phyloP scores from a whole-genome alignment of 2,329 filamentous ascomycete genomes.

The Fusarium keratoplasticum region DNA sequence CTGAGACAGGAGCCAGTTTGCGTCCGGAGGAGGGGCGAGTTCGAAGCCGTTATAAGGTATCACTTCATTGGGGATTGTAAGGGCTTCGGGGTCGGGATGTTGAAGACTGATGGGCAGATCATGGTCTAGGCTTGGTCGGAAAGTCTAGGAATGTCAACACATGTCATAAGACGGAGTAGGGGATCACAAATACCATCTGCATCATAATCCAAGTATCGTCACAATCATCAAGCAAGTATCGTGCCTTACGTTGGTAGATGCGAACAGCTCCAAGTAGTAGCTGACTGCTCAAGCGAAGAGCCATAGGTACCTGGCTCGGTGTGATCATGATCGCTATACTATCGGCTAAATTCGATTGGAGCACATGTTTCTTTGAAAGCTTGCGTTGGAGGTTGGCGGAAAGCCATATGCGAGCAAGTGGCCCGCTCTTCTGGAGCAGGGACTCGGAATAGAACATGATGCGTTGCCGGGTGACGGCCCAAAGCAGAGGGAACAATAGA shows the following conservation, averaged over 20 bases:
- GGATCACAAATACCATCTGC: constrained; percentile 81
- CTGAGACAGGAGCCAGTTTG: constrained; percentile 84
- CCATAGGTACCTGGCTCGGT: constrained; percentile 92
- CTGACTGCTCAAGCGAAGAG: constrained; percentile 91
- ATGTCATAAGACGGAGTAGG: neutral
- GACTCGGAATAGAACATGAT: constrained; percentile 98
- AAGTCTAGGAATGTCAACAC: constrained; percentile 73
- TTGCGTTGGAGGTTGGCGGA: constrained; percentile 99
- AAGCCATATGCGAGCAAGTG: constrained; percentile 96
- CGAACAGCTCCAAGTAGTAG: constrained; percentile 93
- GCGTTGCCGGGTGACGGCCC: constrained; percentile 42
- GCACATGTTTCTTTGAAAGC: constrained; percentile 93
- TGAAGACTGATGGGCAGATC: constrained; percentile 87
- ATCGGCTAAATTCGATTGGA: constrained; percentile 94
- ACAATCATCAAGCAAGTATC: constrained; percentile 96
- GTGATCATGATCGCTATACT: constrained; percentile 96
- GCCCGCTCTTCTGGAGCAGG: constrained; percentile 95
- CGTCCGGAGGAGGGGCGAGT: constrained; percentile 86
- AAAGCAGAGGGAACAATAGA: constrained; percentile 1
- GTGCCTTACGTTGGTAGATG: constrained; percentile 97
- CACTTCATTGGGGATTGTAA: constrained; percentile 91
- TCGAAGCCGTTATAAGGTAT: constrained; percentile 88
- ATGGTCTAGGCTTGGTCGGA: constrained; percentile 93
- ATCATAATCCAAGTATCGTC: constrained; percentile 98
- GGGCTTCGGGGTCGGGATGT: constrained; percentile 83